Evolutionary conservation across 208 protist genomes (phyloP), one percentile per base, ranked within the genome.

Genomic region (Trypanosoma rangeli): DNA sequence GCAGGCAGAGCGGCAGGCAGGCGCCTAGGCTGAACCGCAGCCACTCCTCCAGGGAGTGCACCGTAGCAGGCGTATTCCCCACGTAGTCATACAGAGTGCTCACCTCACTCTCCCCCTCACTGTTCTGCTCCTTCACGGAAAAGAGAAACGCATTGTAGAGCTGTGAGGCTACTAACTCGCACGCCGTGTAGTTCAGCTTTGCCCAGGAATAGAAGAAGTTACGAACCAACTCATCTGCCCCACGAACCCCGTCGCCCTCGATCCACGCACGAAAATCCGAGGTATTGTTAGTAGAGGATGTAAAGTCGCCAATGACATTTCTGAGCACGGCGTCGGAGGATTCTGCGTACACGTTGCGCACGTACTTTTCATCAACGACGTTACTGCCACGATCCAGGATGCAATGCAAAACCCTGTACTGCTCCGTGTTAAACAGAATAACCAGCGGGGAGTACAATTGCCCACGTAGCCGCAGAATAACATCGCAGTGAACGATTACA

Each of bases 341-440:
- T 3, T 37, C n/a, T 7, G 31, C 33, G 39, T 61, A 70, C 15
- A 64, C 8, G 12, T 46, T 5, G 24, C 24, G 18, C 15, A 76
- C 57, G 56, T 37, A 39, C 20, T 70, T 33, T 53, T 64, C 16
- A 42, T 50, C 42, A 9, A 68, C 20, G 31, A 53, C 37, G 9
- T 60, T 64, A 42, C 9, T 46, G 10, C 24, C 18, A 48, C 64
- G 55, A 31, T 66, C 50, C 24, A 90, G 39, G 28, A 86, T n/a
- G 13, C 48, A 28, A 39, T 71, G 46, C 53, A 90, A 60, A 28
- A 80, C 70, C 0, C 72, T 42, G 29, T 73, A 82, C 68, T 92
- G 86, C 18, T 55, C 67, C 8, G 22, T 26, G 20, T 77, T 92
- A 15, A 85, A 59, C 28, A 85, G 62, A 52, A 83, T 64, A 15